Evolutionary conservation across 1,139 yeast species (phyloP).

Genomic region (Saccharomycopsis hybrid): DNA sequence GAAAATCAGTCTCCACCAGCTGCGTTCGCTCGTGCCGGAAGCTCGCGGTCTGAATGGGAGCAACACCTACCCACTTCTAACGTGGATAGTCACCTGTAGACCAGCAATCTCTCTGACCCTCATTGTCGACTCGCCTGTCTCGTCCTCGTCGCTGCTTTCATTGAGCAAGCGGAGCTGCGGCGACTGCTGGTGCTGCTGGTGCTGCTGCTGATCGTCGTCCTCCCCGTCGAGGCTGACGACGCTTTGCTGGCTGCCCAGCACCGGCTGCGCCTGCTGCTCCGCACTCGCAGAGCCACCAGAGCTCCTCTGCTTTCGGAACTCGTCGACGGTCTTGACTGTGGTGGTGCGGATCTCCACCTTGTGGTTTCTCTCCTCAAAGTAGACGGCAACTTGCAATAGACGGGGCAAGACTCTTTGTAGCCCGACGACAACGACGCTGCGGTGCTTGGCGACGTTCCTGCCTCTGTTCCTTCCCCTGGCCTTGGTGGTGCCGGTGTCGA

Average conservation of each 20-base stretch:
- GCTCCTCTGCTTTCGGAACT: neutral
- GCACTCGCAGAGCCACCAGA: too few species aligned
- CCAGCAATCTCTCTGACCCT: constrained; percentile 51
- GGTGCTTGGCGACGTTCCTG: constrained; percentile 25
- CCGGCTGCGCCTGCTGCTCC: too few species aligned
- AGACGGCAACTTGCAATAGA: constrained; percentile 45
- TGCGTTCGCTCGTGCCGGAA: too few species aligned
- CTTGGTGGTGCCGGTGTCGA: constrained; percentile 4
- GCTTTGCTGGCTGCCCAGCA: neutral
- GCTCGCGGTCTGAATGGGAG: too few species aligned
- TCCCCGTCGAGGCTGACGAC: neutral
- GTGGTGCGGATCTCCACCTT: constrained; percentile 47
- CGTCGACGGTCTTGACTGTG: constrained; percentile 27
- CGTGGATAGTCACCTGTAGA: constrained; percentile 47
- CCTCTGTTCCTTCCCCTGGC: constrained; percentile 15
- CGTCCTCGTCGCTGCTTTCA: constrained; percentile 24
- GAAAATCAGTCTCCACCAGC: too few species aligned
- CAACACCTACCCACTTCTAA: too few species aligned
- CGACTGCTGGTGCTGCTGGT: neutral
- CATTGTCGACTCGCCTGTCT: constrained; percentile 34
- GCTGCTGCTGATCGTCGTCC: neutral
- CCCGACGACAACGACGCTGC: constrained; percentile 50
- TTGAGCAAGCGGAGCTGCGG: too few species aligned
- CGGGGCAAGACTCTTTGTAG: constrained; percentile 64
- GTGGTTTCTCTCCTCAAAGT: constrained; percentile 41